phyloP scores from a whole-genome alignment of 257 asterid species.

The Catharanthus roseus region DNA sequence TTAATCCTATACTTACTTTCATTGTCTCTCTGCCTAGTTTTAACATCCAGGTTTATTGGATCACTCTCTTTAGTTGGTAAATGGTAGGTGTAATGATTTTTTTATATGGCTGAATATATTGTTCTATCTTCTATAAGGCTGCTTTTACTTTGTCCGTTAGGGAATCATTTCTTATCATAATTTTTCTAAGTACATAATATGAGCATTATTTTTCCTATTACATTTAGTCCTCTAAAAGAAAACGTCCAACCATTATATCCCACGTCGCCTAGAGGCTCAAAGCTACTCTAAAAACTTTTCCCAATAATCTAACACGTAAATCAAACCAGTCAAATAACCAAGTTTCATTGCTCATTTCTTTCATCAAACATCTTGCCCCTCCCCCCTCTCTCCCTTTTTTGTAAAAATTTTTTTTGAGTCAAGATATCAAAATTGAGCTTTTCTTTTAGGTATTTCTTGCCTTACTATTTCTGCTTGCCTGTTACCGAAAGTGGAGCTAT shows the following conservation, averaged over 20 bases:
- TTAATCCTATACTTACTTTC: not conserved
- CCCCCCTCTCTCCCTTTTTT: no score
- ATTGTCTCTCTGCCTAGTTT: not conserved
- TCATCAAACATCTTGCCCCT: not conserved
- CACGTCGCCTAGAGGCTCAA: not conserved
- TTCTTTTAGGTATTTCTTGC: not conserved
- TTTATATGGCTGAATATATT: not conserved
- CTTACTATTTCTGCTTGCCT: not conserved
- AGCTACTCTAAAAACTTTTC: not conserved
- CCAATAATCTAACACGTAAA: not conserved
- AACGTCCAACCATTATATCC: not conserved
- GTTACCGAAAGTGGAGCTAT: not conserved
- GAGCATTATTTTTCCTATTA: not conserved
- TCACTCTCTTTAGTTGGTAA: not conserved
- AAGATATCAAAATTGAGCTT: not conserved
- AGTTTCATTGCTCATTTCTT: not conserved
- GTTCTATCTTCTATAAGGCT: not conserved
- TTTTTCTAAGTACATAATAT: not conserved
- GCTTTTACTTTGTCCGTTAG: not conserved
- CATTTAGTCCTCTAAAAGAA: not conserved
- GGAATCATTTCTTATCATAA: not conserved
- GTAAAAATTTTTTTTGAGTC: no score
- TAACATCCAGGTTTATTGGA: not conserved
- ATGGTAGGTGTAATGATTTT: not conserved
- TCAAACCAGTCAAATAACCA: not conserved